Conservation (phyloP, 2,329 filamentous ascomycete species). For the Aspergillus uvarum region DNA sequence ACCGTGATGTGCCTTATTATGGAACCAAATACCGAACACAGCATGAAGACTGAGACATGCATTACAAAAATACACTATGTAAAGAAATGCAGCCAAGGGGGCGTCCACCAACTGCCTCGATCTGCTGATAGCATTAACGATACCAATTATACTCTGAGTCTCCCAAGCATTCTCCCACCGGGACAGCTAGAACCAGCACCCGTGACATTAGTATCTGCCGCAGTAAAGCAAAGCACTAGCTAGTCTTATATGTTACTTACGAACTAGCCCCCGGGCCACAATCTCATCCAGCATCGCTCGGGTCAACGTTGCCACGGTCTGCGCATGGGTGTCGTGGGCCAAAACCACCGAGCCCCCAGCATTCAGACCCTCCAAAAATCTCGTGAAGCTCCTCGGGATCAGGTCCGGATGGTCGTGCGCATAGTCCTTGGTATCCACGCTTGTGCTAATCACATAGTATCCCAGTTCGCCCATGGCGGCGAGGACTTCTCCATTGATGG, state of each 20-base stretch:
- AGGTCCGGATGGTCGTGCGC: constrained; percentile 32
- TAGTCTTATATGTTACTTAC: constrained; percentile 20
- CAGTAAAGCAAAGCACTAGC: too few relatives aligned
- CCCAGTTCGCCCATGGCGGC: constrained; percentile 41
- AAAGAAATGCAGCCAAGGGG: too few relatives aligned
- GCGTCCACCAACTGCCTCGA: too few relatives aligned
- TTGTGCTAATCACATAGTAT: constrained; percentile 47
- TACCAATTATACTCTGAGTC: constrained; percentile 57
- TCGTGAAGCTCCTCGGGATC: constrained; percentile 32
- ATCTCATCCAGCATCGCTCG: constrained; percentile 40
- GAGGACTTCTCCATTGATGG: constrained; percentile 33
- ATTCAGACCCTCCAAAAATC: constrained; percentile 33
- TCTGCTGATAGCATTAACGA: constrained; percentile 16
- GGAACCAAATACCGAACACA: too few relatives aligned
- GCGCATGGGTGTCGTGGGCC: constrained; percentile 40
- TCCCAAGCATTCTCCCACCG: constrained; percentile 59
- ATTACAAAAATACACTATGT: too few relatives aligned
- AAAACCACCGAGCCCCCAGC: constrained; percentile 35
- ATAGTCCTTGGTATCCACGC: constrained; percentile 48
- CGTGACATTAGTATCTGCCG: background rate
- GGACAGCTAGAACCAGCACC: constrained; percentile 42
- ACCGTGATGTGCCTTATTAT: too few relatives aligned
- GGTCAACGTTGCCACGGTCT: constrained; percentile 36
- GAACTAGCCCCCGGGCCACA: constrained; percentile 40
- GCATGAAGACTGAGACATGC: too few relatives aligned